These are phyloP conservation scores for Fusarium vanettenii DNA, from an alignment of 2,329 filamentous ascomycete genomes.

Conservation along the genomic window DNA sequence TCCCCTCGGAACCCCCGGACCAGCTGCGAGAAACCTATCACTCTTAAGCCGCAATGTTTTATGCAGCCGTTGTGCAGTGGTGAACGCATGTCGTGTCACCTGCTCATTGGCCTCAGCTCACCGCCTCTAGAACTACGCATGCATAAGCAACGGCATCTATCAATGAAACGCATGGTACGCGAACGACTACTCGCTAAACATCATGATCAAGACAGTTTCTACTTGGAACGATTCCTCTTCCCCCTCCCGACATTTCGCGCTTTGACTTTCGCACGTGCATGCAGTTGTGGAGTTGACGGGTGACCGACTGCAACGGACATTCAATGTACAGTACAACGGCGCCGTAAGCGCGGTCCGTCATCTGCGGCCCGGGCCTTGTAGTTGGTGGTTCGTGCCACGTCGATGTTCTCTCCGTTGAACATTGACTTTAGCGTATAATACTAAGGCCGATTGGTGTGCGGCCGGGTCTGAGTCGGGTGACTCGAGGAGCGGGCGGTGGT, in stretches of 20 bases:
- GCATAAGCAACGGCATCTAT: background rate
- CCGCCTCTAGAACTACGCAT: background rate
- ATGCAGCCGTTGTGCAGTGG: constrained; percentile 1
- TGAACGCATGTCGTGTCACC: constrained; percentile 5
- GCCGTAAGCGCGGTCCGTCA: background rate
- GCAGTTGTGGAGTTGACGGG: background rate
- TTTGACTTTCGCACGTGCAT: background rate
- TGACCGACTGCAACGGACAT: background rate
- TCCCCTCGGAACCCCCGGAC: background rate
- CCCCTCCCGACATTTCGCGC: background rate
- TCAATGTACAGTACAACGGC: background rate
- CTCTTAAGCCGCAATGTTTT: background rate
- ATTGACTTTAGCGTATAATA: background rate
- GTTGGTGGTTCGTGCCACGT: background rate
- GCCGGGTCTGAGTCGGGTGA: background rate
- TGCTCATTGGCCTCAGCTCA: background rate
- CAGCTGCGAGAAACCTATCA: background rate
- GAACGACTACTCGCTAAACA: background rate
- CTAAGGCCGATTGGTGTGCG: background rate
- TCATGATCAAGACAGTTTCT: background rate
- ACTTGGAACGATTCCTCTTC: background rate
- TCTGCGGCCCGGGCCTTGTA: constrained; percentile 5
- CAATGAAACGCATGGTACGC: background rate
- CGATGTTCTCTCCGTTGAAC: background rate
- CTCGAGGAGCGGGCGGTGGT: background rate